phyloP scores from a whole-genome alignment of 78 protist species.

The Capsaspora owczarzaki region DNA sequence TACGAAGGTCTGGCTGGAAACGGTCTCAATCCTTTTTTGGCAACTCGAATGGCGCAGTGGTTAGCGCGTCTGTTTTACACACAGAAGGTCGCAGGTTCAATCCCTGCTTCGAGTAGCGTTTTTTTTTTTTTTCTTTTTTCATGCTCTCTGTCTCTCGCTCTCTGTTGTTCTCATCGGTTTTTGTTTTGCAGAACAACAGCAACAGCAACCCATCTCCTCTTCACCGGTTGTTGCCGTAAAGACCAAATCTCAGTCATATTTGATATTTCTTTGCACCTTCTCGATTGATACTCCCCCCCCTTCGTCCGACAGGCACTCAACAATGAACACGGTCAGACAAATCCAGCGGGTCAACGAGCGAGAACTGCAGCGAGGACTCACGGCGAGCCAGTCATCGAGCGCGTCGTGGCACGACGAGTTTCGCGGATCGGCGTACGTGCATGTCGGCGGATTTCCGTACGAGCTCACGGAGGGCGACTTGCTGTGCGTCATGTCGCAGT shows the following conservation, averaged over 20 bases:
- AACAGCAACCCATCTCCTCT: background rate
- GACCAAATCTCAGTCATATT: background rate
- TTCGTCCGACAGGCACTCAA: background rate
- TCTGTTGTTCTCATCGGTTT: background rate
- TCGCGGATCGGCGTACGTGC: constrained; percentile 17
- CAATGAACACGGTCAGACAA: background rate
- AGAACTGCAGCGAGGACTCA: background rate
- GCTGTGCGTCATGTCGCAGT: constrained; percentile 62
- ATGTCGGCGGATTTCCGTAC: constrained; percentile 15
- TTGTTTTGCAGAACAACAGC: background rate
- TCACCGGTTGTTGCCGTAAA: background rate
- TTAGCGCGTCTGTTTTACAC: background rate
- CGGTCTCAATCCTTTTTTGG: background rate
- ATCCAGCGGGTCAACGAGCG: background rate
- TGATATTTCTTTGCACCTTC: background rate
- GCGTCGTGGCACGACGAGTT: constrained; percentile 66
- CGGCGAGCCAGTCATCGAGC: background rate
- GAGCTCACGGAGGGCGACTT: constrained; percentile 64
- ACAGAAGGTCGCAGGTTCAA: background rate
- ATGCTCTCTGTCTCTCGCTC: too few species aligned
- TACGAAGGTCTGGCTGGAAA: too few species aligned
- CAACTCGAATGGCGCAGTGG: background rate
- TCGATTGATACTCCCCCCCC: background rate
- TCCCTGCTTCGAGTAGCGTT: background rate
- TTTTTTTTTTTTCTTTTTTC: too few species aligned